Conservation (phyloP, 2,329 filamentous ascomycete genomes). For the Bipolaris cookei region DNA sequence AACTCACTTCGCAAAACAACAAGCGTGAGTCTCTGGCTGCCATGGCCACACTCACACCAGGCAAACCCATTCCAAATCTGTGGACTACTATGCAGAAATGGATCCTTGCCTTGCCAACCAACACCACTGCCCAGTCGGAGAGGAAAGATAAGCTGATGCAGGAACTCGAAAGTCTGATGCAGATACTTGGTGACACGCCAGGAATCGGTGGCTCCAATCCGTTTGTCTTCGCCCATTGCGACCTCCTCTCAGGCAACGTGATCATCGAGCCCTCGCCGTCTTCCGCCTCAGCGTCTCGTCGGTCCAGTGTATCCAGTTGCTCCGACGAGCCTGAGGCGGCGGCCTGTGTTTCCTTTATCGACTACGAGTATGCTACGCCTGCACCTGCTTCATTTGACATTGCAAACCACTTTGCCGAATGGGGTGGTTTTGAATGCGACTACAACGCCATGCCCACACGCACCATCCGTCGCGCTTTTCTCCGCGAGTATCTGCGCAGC, state of each 20-base stretch:
- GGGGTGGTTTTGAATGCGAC: conserved; percentile 96
- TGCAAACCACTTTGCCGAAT: conserved; percentile 97
- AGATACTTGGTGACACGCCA: conserved; percentile 74
- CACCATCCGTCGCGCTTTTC: conserved; percentile 77
- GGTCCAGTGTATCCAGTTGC: conserved; percentile 41
- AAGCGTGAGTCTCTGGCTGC: conserved; percentile 48
- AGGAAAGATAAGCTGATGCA: conserved; percentile 72
- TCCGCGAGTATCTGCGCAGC: conserved; percentile 79
- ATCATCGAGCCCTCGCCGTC: conserved; percentile 71
- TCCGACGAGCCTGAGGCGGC: conserved; percentile 41
- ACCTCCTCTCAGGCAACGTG: conserved; percentile 94
- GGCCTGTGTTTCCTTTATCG: conserved; percentile 72
- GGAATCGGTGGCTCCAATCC: conserved; percentile 73
- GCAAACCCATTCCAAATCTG: conserved; percentile 79
- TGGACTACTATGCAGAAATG: conserved; percentile 98
- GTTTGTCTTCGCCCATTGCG: conserved; percentile 93
- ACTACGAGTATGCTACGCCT: conserved; percentile 97
- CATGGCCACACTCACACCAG: conserved; percentile 59
- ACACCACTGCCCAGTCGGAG: conserved; percentile 70
- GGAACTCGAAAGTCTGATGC: conserved; percentile 74
- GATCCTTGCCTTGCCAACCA: conserved; percentile 81
- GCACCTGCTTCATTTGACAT: conserved; percentile 95
- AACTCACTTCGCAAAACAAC: conserved; percentile 41
- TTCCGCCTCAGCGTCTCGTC: conserved; percentile 43
- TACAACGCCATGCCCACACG: conserved; percentile 80